Conservation (phyloP, 208 protist species). For the Crithidia expoeki region DNA sequence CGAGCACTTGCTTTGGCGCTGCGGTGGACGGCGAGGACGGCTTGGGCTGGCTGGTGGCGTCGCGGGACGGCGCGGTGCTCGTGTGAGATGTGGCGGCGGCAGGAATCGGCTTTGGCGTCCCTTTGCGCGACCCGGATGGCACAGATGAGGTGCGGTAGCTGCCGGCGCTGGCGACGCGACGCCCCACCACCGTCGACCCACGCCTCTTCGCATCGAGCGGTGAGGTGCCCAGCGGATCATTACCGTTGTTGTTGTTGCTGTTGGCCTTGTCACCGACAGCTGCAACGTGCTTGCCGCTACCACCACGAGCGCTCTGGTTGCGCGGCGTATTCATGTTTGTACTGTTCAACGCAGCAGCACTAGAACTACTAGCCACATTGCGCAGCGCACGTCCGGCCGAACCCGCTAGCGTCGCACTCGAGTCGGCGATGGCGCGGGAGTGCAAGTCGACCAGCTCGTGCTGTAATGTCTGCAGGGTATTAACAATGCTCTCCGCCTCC, state of each 20-base stretch:
- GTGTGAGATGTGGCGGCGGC: constrained; percentile 2
- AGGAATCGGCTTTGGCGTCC: background rate
- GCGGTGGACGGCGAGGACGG: constrained; percentile 1
- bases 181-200: background rate
- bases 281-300: background rate
- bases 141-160: background rate
- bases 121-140: constrained; percentile 6
- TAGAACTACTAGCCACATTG: background rate
- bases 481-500: constrained; percentile 13
- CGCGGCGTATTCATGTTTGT: background rate
- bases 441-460: constrained; percentile 24
- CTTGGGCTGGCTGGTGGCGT: background rate
- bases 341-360: background rate
- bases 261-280: background rate
- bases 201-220: background rate
- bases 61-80: background rate
- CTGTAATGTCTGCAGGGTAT: constrained; percentile 25
- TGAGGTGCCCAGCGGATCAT: background rate
- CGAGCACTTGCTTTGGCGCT: constrained; percentile 32
- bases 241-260: background rate
- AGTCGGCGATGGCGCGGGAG: constrained; percentile 19
- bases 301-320: background rate
- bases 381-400: constrained; percentile 20
- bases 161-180: constrained; percentile 6
- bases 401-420: constrained; percentile 9